Evolutionary conservation across 192 early-diverging fungal genomes (phyloP).

Genomic region (Backusella psychrophila): DNA sequence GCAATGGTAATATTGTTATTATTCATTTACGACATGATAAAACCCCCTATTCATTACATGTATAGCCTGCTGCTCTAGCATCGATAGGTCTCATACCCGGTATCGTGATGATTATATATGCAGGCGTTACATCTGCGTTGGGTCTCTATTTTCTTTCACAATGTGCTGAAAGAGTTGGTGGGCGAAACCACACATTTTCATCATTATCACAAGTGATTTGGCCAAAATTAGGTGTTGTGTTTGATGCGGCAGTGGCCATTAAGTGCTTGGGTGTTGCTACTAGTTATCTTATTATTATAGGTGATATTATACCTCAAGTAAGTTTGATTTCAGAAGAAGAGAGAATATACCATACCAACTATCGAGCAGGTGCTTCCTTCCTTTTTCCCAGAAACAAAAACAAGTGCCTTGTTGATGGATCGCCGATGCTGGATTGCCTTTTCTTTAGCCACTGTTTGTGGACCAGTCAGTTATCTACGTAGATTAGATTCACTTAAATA

Average conservation of each 20-base stretch:
- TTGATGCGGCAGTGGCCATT: conserved; percentile 94
- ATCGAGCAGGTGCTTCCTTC: conserved; percentile 11
- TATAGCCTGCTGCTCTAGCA: conserved; percentile 80
- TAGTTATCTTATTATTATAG: conserved; percentile 93
- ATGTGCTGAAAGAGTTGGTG: conserved; percentile 69
- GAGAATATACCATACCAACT: not conserved
- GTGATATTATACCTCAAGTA: conserved; percentile 86
- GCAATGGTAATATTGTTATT: conserved; percentile 72
- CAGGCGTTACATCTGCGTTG: conserved; percentile 68
- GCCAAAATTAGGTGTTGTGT: conserved; percentile 81
- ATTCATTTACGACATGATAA: not conserved
- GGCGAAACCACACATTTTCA: conserved; percentile 87
- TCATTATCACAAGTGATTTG: conserved; percentile 90
- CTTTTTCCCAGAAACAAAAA: not conserved
- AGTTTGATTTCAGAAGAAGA: not conserved
- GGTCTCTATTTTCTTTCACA: conserved; percentile 85
- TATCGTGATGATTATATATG: conserved; percentile 75
- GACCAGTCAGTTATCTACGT: conserved; percentile 80
- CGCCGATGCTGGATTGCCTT: conserved; percentile 85
- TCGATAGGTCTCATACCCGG: conserved; percentile 82
- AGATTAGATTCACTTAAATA: conserved; percentile 88
- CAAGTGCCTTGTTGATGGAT: conserved; percentile 43
- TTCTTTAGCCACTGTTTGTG: conserved; percentile 59
- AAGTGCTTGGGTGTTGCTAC: conserved; percentile 98
- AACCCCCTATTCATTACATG: not conserved